phyloP scores from a whole-genome alignment of 1,139 yeast species.

The Suhomyces panamericanus region DNA sequence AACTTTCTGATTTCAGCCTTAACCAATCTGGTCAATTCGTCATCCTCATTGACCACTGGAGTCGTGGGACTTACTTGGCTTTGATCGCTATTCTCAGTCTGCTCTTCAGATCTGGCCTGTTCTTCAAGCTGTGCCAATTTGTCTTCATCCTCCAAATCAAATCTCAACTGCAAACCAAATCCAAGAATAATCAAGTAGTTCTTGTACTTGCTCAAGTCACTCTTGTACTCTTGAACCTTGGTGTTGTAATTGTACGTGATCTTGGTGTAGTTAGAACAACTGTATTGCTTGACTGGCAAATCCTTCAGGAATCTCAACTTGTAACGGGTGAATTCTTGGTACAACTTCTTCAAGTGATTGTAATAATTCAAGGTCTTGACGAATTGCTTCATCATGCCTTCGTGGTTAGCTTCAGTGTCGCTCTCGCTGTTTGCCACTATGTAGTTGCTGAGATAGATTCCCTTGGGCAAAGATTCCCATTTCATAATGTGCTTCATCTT shows the following conservation, averaged over 20 bases:
- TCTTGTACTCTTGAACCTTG: constrained; percentile 43
- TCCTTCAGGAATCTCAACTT: constrained; percentile 33
- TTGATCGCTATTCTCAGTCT: constrained; percentile 13
- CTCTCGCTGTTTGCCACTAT: constrained; percentile 22
- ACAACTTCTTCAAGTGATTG: constrained; percentile 40
- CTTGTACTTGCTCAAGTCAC: constrained; percentile 48
- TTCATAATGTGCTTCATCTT: constrained; percentile 36
- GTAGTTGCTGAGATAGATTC: constrained; percentile 44
- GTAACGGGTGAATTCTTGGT: constrained; percentile 35
- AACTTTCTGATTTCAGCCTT: constrained; percentile 40
- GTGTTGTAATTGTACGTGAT: constrained; percentile 41
- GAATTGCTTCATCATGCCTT: constrained; percentile 50
- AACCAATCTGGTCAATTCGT: constrained; percentile 38
- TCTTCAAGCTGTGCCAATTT: constrained; percentile 13
- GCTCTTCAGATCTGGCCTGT: constrained; percentile 13
- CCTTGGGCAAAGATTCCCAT: constrained; percentile 47
- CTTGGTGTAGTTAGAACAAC: constrained; percentile 37
- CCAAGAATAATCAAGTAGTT: constrained; percentile 48
- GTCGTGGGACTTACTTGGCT: constrained; percentile 12
- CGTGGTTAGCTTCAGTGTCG: constrained; percentile 32
- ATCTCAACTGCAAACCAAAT: constrained; percentile 49
- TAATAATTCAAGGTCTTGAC: constrained; percentile 46
- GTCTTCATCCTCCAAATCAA: constrained; percentile 42
- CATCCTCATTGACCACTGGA: constrained; percentile 20
- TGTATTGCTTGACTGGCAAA: constrained; percentile 29